Conservation (phyloP, 2,329 filamentous ascomycete genomes). For the Hypoxylon sp. region DNA sequence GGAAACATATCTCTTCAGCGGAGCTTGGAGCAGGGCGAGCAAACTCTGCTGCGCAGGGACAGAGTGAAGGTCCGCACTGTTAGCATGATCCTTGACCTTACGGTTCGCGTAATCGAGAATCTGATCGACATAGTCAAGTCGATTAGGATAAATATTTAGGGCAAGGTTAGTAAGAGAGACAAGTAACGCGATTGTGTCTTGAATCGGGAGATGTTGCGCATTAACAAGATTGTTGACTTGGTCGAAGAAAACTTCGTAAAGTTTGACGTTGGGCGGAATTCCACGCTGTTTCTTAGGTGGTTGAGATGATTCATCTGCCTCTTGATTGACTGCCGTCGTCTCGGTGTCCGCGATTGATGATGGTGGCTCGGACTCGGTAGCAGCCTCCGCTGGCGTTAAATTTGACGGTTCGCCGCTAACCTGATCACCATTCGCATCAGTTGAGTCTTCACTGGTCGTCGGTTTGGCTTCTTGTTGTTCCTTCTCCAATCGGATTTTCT, state of each 20-base stretch:
- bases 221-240: slow-evolving; percentile 95
- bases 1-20: slow-evolving; percentile 87
- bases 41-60: slow-evolving; percentile 87
- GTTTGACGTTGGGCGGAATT: slow-evolving; percentile 80
- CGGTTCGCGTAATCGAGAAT: slow-evolving; percentile 86
- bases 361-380: slow-evolving; percentile 47
- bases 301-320: slow-evolving; percentile 39
- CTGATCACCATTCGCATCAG: slow-evolving; percentile 49
- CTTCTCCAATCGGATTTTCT: slow-evolving; percentile 77
- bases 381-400: slow-evolving; percentile 43
- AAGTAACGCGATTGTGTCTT: slow-evolving; percentile 91
- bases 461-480: slow-evolving; percentile 53
- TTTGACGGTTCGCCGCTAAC: slow-evolving; percentile 49
- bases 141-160: slow-evolving; percentile 92
- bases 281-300: slow-evolving; percentile 53
- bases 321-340: slow-evolving; percentile 57
- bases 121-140: slow-evolving; percentile 94
- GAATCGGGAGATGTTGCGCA: slow-evolving; percentile 87
- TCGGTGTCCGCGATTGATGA: slow-evolving; percentile 58
- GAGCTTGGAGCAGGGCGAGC: slow-evolving; percentile 87
- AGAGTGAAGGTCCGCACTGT: slow-evolving; percentile 95
- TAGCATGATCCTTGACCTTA: slow-evolving; percentile 88
- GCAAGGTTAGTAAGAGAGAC: slow-evolving; percentile 95
- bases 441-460: slow-evolving; percentile 42
- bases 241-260: slow-evolving; percentile 97